Evolutionary conservation across 441 rosid genomes (phyloP).

Genomic region (Eruca vesicaria): DNA sequence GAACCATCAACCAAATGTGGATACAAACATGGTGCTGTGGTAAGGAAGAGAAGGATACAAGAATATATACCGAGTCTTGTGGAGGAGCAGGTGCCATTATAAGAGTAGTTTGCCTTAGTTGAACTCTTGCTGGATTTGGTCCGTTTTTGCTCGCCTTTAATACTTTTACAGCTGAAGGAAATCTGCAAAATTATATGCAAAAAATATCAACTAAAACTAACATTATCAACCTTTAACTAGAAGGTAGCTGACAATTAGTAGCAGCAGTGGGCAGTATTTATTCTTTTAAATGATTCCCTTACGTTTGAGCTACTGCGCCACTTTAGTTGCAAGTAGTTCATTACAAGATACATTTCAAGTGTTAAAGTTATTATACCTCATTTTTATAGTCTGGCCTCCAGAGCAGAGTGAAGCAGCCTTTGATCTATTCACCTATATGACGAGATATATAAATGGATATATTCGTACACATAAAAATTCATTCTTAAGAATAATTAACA

Average conservation of each 20-base stretch:
- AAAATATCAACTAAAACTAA: constrained; percentile 23
- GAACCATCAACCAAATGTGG: background rate
- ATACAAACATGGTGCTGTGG: background rate
- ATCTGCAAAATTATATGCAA: constrained; percentile 44
- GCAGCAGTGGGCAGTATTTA: background rate
- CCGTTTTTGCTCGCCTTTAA: constrained; percentile 55
- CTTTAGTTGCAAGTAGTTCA: background rate
- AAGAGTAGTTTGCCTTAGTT: constrained; percentile 34
- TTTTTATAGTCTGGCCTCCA: constrained; percentile 50
- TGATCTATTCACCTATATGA: constrained; percentile 70
- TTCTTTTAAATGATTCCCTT: too few species aligned
- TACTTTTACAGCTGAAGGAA: constrained; percentile 65
- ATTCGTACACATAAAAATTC: background rate
- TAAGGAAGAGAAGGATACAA: background rate
- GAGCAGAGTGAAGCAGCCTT: constrained; percentile 51
- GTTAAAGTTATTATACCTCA: constrained; percentile 52
- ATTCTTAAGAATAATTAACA: background rate
- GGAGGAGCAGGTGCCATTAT: constrained; percentile 42
- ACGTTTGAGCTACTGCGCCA: background rate
- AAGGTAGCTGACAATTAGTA: background rate
- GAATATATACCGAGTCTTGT: constrained; percentile 59
- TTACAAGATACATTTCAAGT: constrained; percentile 3
- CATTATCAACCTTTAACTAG: background rate
- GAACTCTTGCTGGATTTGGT: constrained; percentile 69
- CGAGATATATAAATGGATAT: constrained; percentile 4